Base-by-base conservation (phyloP, 192 early-diverging fungal genomes). In the Coemansia sp. region DNA sequence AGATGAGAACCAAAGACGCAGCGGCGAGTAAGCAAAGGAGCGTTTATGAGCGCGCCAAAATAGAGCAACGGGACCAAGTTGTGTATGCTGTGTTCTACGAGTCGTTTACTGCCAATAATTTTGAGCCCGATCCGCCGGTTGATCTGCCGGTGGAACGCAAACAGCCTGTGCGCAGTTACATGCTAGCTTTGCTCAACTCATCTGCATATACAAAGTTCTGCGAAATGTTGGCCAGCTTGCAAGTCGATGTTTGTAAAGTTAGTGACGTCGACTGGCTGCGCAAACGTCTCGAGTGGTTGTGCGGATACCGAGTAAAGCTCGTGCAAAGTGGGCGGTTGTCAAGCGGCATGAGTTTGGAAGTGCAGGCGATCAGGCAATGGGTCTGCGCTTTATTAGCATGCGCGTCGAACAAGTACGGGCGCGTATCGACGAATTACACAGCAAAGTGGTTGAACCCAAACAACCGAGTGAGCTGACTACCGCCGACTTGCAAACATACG, bases 321-420 rank as follows among this genome's bases (percentile, higher is more conserved):
- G 15, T 60, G 5, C 8, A 10, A 8, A 10, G 6, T 7, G 47
- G 2, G 7, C 32, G 9, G 45, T 2, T 35, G 32, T 11, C 29
- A 24, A 4, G 22, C 27, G 48, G 19, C 17, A 2, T 11, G 37
- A 24, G 15, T 24, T 22, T 8, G 21, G 2, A 11, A 12, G 5
- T 14, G 15, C 32, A 0, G 45, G 48, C n/a, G 50, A 43, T 1
- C 41, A 48, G n/a, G n/a, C 21, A 1, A 12, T 3, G 17, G 41
- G 43, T 3, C 45, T 65, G 54, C 63, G 24, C 25, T 65, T 57
- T 25, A 45, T 57, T 17, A 11, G 22, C 25, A 19, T 57, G 41
- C 63, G 63, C 9, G 27, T 57, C 8, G 9, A 24, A 19, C 54
- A 65, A 43, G 37, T 53, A 11, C 11, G 51, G 3, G 0, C 14